Evolutionary conservation across 2,329 filamentous ascomycete species (phyloP).

Genomic region (Epichloe bromicola): DNA sequence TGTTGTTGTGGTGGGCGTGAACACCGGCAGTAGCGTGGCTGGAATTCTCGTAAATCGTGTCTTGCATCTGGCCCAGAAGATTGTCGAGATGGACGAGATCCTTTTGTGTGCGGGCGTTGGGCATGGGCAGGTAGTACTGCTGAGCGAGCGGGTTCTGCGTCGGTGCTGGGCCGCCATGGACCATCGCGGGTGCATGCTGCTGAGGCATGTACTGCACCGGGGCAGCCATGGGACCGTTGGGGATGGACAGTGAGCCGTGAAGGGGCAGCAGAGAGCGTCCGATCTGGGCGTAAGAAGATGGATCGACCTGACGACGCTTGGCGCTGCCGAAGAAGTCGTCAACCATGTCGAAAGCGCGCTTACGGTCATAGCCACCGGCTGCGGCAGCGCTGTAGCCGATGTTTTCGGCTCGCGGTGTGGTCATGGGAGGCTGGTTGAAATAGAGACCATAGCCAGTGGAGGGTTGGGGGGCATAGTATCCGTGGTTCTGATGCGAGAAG

Average conservation of each 20-base stretch:
- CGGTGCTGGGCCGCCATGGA: constrained; percentile 42
- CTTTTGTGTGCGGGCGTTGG: constrained; percentile 80
- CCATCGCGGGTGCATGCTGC: constrained; percentile 25
- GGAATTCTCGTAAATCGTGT: constrained; percentile 88
- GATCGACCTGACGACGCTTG: constrained; percentile 84
- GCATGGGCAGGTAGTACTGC: constrained; percentile 79
- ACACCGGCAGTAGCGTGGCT: constrained; percentile 70
- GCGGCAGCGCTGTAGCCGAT: constrained; percentile 44
- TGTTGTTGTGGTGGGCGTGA: constrained; percentile 61
- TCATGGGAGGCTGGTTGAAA: constrained; percentile 55
- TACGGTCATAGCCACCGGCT: constrained; percentile 52
- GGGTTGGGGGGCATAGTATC: constrained; percentile 46
- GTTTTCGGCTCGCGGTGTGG: constrained; percentile 41
- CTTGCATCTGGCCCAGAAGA: constrained; percentile 90
- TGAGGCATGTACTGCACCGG: constrained; percentile 42
- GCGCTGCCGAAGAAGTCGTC: constrained; percentile 91
- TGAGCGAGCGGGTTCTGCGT: constrained; percentile 47
- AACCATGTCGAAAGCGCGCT: constrained; percentile 75
- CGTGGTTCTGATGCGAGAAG: constrained; percentile 42
- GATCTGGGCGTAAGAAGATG: constrained; percentile 79
- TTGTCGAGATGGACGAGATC: constrained; percentile 90
- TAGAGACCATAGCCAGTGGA: constrained; percentile 59
- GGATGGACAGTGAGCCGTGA: constrained; percentile 55
- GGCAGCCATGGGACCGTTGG: constrained; percentile 33
- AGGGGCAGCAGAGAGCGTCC: constrained; percentile 77